phyloP scores from a whole-genome alignment of 2,329 filamentous ascomycete genomes.

The Colletotrichum camelliae region DNA sequence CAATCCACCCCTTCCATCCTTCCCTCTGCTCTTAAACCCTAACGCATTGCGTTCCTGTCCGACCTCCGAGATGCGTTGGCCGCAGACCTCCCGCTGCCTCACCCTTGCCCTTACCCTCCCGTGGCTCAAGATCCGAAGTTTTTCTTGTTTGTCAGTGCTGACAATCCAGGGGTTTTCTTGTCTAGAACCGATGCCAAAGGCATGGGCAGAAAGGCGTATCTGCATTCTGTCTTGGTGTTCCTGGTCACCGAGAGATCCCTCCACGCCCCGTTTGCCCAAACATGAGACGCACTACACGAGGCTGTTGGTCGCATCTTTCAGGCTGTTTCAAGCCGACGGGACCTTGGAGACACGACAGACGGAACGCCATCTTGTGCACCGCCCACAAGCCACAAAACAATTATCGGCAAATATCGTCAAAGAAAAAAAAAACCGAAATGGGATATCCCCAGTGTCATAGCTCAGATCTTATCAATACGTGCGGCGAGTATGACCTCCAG shows the following conservation, averaged over 20 bases:
- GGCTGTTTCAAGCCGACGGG: background rate
- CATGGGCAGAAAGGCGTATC: background rate
- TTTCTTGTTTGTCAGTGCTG: slow-evolving; percentile 4
- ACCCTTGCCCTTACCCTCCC: background rate
- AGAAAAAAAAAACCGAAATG: background rate
- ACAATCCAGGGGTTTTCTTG: background rate
- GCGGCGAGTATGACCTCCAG: background rate
- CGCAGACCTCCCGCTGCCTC: background rate
- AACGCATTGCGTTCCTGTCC: background rate
- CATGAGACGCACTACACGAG: background rate
- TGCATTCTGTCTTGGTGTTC: background rate
- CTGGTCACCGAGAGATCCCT: background rate
- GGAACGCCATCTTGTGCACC: background rate
- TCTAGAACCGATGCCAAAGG: background rate
- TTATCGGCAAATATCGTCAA: background rate
- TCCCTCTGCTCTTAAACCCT: background rate
- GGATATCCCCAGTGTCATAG: background rate
- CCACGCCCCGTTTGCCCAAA: background rate
- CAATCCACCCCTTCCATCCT: background rate
- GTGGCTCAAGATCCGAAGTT: background rate
- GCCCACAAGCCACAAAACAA: background rate
- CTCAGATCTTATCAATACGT: slow-evolving; percentile 13
- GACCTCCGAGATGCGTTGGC: background rate
- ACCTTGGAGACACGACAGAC: background rate
- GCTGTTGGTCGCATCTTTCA: background rate